Base-by-base conservation (phyloP, 129 eudicot species). In the Logfia minima region DNA sequence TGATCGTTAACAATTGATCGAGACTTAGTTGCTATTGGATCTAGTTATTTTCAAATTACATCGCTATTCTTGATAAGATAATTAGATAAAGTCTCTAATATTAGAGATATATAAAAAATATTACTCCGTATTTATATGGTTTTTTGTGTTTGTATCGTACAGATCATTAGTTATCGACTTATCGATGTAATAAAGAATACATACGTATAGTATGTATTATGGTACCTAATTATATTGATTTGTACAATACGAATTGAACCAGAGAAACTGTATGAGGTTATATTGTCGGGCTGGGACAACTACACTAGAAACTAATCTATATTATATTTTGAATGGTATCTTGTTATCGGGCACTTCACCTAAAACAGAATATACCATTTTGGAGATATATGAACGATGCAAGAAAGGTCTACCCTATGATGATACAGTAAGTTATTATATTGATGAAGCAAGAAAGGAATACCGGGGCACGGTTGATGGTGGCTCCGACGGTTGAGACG, bases 401-500 rank as follows among this genome's bases (percentile, higher is more conserved):
- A 13, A 48, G 55, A 11, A 21, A 4, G 60, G 13, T 45, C 61
- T 19, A 45, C 19, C 32, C n/a, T 69, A 22, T 2, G 24, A 45
- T 45, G 16, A 45, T 45, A 45, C 53, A 45, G 4, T 45, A 11
- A 13, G 39, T 11, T 45, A 45, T 31, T 0, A 28, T 18, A 56
- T n/a, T 32, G 8, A 56, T 8, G 58, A 56, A 34, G 39, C 0
- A 0, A 70, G 53, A 24, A 51, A 21, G 39, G 23, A 10, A 52
- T 74, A 80, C 84, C 70, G 84, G 84, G 51, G 79, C 55, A 48
- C 55, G 55, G 55, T 48, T 48, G 18, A 81, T 75, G 71, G 80
- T 39, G 71, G 75, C 76, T 68, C 84, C 84, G 5, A 80, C 75
- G 84, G 84, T 67, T 58, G 84, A 66, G 28, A 74, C 76, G 64